Evolutionary conservation across 305 asterid genomes (phyloP).

Genomic region (Fraxinus platypoda): DNA sequence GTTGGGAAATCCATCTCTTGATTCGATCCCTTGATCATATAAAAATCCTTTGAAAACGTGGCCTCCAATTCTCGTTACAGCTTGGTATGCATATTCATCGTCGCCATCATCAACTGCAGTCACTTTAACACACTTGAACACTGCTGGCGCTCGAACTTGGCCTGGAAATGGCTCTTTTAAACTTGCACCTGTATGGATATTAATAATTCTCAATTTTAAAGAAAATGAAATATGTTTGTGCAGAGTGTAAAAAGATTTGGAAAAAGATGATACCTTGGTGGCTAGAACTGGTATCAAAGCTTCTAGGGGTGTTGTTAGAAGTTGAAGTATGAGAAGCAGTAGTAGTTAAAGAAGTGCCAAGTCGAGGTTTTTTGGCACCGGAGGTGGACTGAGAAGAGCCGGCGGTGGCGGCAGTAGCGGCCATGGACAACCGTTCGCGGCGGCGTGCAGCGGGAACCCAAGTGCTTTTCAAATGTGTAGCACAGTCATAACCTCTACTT

Average conservation of each 20-base stretch:
- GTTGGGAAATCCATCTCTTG: conserved; percentile 47
- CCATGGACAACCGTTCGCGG: conserved; percentile 61
- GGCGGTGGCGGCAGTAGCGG: conserved; percentile 24
- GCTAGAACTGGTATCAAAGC: conserved; percentile 61
- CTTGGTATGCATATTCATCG: conserved; percentile 69
- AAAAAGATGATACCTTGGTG: conserved; percentile 43
- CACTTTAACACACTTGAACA: conserved; percentile 66
- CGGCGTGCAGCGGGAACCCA: conserved; percentile 83
- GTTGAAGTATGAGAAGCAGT: conserved; percentile 71
- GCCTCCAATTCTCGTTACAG: conserved; percentile 59
- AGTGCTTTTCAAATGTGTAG: conserved; percentile 69
- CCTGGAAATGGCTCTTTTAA: conserved; percentile 63
- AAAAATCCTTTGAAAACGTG: conserved; percentile 71
- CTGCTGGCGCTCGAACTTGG: conserved; percentile 71
- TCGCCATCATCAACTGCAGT: conserved; percentile 66
- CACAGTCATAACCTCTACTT: conserved; percentile 60
- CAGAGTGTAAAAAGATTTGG: not conserved
- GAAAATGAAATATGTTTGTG: not conserved
- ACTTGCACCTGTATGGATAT: conserved; percentile 36
- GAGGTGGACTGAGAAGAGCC: conserved; percentile 63
- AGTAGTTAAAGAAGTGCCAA: conserved; percentile 49
- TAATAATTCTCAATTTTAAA: not conserved
- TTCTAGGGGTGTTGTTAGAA: conserved; percentile 60
- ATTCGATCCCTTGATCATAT: conserved; percentile 64
- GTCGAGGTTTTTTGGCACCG: conserved; percentile 58